Conservation (phyloP, 73 alveolate species). For the Paramecium pentaurelia region DNA sequence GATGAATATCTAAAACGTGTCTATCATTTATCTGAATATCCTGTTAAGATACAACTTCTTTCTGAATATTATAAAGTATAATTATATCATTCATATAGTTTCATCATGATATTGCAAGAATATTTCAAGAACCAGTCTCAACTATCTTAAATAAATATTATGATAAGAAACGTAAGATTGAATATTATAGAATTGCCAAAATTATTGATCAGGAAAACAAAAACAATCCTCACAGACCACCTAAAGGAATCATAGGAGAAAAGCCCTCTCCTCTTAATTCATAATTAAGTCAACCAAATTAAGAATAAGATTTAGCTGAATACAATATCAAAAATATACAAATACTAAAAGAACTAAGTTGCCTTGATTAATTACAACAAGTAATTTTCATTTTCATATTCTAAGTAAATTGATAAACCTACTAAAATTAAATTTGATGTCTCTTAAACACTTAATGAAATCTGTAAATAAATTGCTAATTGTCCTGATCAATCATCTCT, state of each 20-base stretch:
- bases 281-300: background rate
- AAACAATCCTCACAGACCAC: slow-evolving; percentile 57
- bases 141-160: slow-evolving; percentile 33
- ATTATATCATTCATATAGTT: background rate
- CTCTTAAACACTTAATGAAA: background rate
- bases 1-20: slow-evolving; percentile 53
- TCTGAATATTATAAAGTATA: slow-evolving; percentile 49
- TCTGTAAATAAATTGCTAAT: background rate
- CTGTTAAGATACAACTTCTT: slow-evolving; percentile 15
- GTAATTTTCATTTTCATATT: background rate
- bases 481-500: background rate
- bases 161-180: slow-evolving; percentile 53
- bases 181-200: slow-evolving; percentile 54
- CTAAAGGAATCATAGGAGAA: slow-evolving; percentile 60
- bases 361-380: background rate
- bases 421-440: background rate
- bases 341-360: background rate
- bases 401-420: background rate
- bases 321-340: background rate
- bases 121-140: slow-evolving; percentile 43
- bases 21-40: slow-evolving; percentile 27
- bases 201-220: slow-evolving; percentile 50
- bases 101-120: slow-evolving; percentile 47
- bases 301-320: background rate
- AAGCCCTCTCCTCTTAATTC: slow-evolving; percentile 39